Percentiles rank a stretch among this genome's conserved stretches.
Conservation (phyloP, 2,329 filamentous ascomycete species). For the Aspergillus aculeatus region DNA sequence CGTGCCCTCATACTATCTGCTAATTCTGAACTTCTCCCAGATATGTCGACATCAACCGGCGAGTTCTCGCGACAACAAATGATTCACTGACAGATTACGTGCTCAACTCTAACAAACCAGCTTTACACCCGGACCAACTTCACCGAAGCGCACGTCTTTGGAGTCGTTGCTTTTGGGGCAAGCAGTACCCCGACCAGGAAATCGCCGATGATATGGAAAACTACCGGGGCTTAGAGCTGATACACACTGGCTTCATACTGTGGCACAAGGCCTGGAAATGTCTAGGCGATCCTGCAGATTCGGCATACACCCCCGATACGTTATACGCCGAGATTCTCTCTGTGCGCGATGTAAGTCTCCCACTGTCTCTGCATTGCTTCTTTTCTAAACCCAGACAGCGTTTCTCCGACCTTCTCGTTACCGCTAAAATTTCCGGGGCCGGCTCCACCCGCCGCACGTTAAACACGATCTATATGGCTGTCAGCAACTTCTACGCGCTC, state of each 20-base stretch:
- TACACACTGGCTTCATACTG: slow-evolving; percentile 30
- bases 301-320: slow-evolving; percentile 18
- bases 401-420: slow-evolving; percentile 38
- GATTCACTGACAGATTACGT: slow-evolving; percentile 36
- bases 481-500: slow-evolving; percentile 35
- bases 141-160: slow-evolving; percentile 36
- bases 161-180: slow-evolving; percentile 38
- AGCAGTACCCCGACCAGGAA: slow-evolving; percentile 37
- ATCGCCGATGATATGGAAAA: slow-evolving; percentile 42
- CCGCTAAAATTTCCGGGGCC: slow-evolving; percentile 31
- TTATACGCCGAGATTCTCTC: slow-evolving; percentile 27
- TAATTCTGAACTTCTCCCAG: slow-evolving; percentile 12
- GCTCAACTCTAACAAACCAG: slow-evolving; percentile 30
- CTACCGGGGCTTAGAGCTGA: slow-evolving; percentile 34
- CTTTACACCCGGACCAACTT: slow-evolving; percentile 34
- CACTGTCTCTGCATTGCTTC: neutral
- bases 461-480: slow-evolving; percentile 37
- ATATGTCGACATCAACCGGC: slow-evolving; percentile 32
- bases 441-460: slow-evolving; percentile 34
- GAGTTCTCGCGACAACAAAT: slow-evolving; percentile 27
- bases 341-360: slow-evolving; percentile 25
- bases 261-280: slow-evolving; percentile 32
- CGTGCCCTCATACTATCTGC: neutral
- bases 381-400: slow-evolving; percentile 22
- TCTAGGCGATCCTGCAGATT: slow-evolving; percentile 20